Percentiles rank a stretch among this genome's conserved stretches.
phyloP scores from a whole-genome alignment of 225 moss, liverwort and hornwort genomes.

The Straminergon stramineum region DNA sequence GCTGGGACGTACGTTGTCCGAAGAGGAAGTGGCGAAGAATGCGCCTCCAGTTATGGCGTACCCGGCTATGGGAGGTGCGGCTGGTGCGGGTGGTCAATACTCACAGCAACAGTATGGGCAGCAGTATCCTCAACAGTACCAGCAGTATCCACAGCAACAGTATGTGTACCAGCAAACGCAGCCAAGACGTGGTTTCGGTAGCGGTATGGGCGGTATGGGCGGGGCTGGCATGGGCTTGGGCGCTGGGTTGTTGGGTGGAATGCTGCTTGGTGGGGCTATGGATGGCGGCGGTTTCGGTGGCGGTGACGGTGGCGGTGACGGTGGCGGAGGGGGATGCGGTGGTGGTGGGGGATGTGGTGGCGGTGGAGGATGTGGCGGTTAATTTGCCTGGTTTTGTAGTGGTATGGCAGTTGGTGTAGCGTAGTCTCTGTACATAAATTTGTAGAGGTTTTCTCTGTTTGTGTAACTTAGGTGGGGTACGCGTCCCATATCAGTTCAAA shows the following conservation, averaged over 20 bases:
- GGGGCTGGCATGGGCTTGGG: slow-evolving; percentile 30
- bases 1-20: slow-evolving; percentile 11
- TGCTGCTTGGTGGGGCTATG: slow-evolving; percentile 24
- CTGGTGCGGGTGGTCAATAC: not conserved
- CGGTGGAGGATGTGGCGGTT: slow-evolving; percentile 35
- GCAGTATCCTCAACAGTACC: not conserved
- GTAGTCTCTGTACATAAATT: slow-evolving; percentile 1
- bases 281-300: slow-evolving; percentile 20
- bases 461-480: not conserved
- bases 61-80: slow-evolving; percentile 4
- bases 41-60: slow-evolving; percentile 22
- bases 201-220: not conserved
- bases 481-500: not conserved
- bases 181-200: not conserved
- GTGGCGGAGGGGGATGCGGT: slow-evolving; percentile 29
- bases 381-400: not conserved
- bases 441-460: not conserved
- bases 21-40: not conserved
- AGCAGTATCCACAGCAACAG: slow-evolving; percentile 5
- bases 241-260: slow-evolving; percentile 31
- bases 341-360: not conserved
- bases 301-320: not conserved
- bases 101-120: not conserved
- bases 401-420: not conserved
- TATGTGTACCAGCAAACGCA: slow-evolving; percentile 24